Conservation (phyloP, 148 eudicot genomes). For the Chenopodium formosanum region DNA sequence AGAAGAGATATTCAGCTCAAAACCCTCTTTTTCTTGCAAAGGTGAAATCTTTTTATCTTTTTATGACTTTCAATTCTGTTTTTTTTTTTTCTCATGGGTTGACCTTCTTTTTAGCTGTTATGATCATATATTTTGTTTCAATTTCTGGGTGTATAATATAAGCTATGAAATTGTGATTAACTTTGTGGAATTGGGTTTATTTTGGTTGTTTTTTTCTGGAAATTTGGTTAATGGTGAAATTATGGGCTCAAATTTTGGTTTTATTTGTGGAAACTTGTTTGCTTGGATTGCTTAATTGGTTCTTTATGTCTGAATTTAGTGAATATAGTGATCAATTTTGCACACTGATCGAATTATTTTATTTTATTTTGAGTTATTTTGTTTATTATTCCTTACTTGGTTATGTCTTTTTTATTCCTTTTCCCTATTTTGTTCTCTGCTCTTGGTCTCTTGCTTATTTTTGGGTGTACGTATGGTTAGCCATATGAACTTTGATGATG, state of each 20-base stretch:
- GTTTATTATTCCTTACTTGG: not conserved
- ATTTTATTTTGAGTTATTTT: too few species aligned
- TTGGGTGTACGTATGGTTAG: not conserved
- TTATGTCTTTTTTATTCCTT: too few species aligned
- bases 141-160: too few species aligned
- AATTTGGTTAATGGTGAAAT: not conserved
- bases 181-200: not conserved
- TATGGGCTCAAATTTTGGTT: not conserved
- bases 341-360: not conserved
- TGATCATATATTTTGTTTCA: constrained; percentile 14
- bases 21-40: not conserved
- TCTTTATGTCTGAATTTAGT: constrained; percentile 19
- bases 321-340: constrained; percentile 9
- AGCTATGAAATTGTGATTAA: not conserved
- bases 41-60: not conserved
- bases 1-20: not conserved
- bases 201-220: not conserved
- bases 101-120: not conserved
- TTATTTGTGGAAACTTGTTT: not conserved
- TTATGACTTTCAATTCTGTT: not conserved
- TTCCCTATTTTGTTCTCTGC: not conserved
- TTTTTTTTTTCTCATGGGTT: not conserved
- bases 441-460: not conserved
- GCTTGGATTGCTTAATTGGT: constrained; percentile 7
- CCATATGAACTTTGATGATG: too few species aligned